Conservation (phyloP, 106 monocot genomes). For the Allium sativum region DNA sequence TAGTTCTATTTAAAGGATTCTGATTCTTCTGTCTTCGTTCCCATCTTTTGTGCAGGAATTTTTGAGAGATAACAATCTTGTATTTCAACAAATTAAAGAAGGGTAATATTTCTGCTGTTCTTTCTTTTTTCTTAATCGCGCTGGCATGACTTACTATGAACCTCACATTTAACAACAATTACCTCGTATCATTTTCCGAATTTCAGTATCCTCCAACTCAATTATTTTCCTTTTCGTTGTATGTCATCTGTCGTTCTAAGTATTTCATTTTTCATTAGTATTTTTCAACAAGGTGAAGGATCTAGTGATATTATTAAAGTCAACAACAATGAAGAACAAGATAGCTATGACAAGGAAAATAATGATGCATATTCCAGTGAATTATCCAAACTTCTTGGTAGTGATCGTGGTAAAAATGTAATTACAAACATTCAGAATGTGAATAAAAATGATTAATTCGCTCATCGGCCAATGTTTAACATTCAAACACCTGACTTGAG, state of each 20-base stretch:
- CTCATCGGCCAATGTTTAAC: slow-evolving; percentile 34
- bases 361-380: slow-evolving; percentile 22
- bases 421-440: slow-evolving; percentile 12
- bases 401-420: slow-evolving; percentile 7
- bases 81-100: slow-evolving; percentile 24
- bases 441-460: slow-evolving; percentile 16
- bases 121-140: no score
- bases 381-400: slow-evolving; percentile 19
- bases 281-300: slow-evolving; percentile 27
- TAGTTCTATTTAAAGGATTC: not conserved
- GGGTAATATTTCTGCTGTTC: slow-evolving; percentile 22
- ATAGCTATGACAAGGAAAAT: slow-evolving; percentile 15
- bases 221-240: not conserved
- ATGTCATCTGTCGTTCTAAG: not conserved
- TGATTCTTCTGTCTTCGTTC: slow-evolving; percentile 1
- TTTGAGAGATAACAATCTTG: slow-evolving; percentile 44
- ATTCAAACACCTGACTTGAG: slow-evolving; percentile 67
- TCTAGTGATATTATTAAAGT: slow-evolving; percentile 24
- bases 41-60: slow-evolving; percentile 35
- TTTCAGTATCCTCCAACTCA: not conserved
- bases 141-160: no score
- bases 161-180: no score
- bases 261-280: slow-evolving; percentile 20
- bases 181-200: not conserved
- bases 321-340: slow-evolving; percentile 8